phyloP scores from a whole-genome alignment of 148 eudicot species.

The Diospyros lotus region DNA sequence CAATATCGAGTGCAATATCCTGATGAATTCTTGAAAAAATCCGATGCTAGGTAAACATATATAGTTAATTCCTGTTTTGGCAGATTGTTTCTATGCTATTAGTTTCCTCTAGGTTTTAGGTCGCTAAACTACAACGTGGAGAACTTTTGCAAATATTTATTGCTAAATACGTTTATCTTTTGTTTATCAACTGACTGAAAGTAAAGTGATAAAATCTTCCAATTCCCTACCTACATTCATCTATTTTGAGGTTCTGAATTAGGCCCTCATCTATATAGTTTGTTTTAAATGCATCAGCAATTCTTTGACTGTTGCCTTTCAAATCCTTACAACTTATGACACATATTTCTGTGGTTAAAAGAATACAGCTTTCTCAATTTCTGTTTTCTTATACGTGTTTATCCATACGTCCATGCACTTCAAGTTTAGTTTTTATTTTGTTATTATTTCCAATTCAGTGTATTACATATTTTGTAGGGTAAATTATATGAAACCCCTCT shows the following conservation, averaged over 20 bases:
- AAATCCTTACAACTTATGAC: too few relatives aligned
- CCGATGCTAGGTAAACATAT: slow-evolving; percentile 60
- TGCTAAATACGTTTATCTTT: too few relatives aligned
- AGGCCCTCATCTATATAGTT: too few relatives aligned
- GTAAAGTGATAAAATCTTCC: neutral
- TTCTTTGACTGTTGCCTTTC: too few relatives aligned
- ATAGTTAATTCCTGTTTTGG: neutral
- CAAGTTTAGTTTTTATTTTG: neutral
- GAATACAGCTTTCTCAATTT: too few relatives aligned
- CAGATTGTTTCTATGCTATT: neutral
- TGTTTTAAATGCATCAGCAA: too few relatives aligned
- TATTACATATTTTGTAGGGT: neutral
- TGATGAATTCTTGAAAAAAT: slow-evolving; percentile 70
- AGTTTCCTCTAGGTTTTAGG: neutral
- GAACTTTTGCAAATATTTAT: neutral
- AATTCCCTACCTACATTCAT: neutral
- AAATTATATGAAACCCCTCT: too few relatives aligned
- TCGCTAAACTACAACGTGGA: neutral
- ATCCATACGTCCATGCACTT: neutral
- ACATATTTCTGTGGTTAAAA: too few relatives aligned
- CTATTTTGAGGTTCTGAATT: neutral
- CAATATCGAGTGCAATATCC: slow-evolving; percentile 74
- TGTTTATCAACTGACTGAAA: neutral
- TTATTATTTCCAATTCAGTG: neutral
- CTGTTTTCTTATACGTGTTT: too few relatives aligned